A percentile compares a stretch with the other conserved stretches of the same genome.
Conservation (phyloP, 192 early-diverging fungal genomes). For the Linnemannia elongata region DNA sequence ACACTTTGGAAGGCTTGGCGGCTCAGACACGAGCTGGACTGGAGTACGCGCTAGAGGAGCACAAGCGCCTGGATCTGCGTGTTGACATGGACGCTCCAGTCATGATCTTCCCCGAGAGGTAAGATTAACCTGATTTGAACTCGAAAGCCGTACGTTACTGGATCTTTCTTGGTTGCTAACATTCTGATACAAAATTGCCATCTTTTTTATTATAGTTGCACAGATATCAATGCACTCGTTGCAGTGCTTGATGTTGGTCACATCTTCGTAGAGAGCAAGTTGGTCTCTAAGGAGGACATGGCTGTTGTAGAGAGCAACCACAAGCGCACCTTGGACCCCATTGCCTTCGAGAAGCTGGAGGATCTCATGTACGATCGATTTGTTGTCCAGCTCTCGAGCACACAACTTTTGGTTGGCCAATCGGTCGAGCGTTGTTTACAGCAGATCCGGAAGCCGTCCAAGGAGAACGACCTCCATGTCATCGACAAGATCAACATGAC, state of each 20-base stretch:
- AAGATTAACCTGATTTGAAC: background rate
- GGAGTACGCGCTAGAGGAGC: slow-evolving; percentile 84
- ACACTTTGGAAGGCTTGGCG: slow-evolving; percentile 88
- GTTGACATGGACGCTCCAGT: slow-evolving; percentile 98
- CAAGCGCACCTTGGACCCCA: slow-evolving; percentile 66
- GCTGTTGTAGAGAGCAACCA: slow-evolving; percentile 78
- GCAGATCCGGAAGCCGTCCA: slow-evolving; percentile 69
- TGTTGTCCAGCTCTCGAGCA: slow-evolving; percentile 80
- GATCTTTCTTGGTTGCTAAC: background rate
- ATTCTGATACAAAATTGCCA: background rate
- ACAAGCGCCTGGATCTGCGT: slow-evolving; percentile 90
- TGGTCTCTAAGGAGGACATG: slow-evolving; percentile 78
- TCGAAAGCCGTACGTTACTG: background rate
- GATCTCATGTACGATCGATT: slow-evolving; percentile 94
- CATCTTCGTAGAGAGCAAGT: slow-evolving; percentile 88
- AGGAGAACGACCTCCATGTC: slow-evolving; percentile 78
- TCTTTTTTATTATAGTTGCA: slow-evolving; percentile 57
- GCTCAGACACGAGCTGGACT: slow-evolving; percentile 91
- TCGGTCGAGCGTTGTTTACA: slow-evolving; percentile 80
- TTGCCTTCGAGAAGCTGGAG: slow-evolving; percentile 81
- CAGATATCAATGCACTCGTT: slow-evolving; percentile 70
- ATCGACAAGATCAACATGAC: slow-evolving; percentile 90
- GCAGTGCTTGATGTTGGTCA: slow-evolving; percentile 94
- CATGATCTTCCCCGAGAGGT: slow-evolving; percentile 88
- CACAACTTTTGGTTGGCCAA: slow-evolving; percentile 85